phyloP scores from a whole-genome alignment of 2,329 filamentous ascomycete species.

The Metarhizium guizhouense region DNA sequence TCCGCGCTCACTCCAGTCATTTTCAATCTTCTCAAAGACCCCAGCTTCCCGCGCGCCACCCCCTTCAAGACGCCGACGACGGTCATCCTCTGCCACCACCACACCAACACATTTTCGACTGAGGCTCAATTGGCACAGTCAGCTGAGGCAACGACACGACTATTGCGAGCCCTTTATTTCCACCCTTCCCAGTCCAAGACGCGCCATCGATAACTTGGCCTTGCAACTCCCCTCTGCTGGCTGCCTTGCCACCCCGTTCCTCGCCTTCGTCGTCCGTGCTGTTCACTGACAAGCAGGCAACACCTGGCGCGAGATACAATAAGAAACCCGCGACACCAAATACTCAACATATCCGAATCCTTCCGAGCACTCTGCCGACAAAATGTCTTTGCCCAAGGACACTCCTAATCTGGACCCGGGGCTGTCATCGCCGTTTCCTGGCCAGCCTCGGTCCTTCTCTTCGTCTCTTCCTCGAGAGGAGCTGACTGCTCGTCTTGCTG shows the following conservation, averaged over 20 bases:
- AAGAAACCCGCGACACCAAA: neutral
- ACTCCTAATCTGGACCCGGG: constrained; percentile 27
- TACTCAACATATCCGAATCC: constrained; percentile 3
- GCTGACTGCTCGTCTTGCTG: constrained; percentile 52
- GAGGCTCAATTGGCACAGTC: constrained; percentile 5
- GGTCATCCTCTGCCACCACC: neutral
- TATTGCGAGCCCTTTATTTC: neutral
- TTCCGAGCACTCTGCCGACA: neutral
- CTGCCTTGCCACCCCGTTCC: neutral
- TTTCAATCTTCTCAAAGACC: neutral
- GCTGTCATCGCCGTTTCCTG: constrained; percentile 39
- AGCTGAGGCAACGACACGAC: constrained; percentile 3
- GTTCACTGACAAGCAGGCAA: neutral
- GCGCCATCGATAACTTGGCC: neutral
- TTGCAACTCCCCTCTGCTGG: neutral
- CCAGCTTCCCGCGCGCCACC: neutral
- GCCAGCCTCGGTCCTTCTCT: constrained; percentile 35
- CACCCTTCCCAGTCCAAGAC: neutral
- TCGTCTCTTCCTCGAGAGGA: constrained; percentile 49
- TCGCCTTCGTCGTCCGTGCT: neutral
- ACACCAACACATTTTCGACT: neutral
- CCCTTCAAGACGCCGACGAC: neutral
- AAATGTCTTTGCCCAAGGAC: constrained; percentile 30
- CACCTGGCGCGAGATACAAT: neutral
- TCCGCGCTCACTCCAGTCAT: too few species aligned